Percentiles rank a stretch among this genome's conserved stretches.
phyloP scores from a whole-genome alignment of 805 yeast species.

The Zygotorulaspora sp. region DNA sequence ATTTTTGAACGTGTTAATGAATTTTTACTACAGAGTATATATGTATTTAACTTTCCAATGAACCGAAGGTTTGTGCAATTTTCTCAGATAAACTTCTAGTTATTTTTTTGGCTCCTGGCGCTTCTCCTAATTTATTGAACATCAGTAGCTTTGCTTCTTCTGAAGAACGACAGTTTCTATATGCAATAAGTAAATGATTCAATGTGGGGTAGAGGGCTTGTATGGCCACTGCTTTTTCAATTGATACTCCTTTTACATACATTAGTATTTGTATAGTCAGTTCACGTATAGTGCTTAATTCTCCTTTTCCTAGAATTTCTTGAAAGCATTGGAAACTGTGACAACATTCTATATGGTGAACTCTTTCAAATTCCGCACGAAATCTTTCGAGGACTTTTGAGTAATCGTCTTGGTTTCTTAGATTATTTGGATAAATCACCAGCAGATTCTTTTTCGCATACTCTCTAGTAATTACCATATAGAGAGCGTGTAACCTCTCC shows the following conservation, averaged over 20 bases:
- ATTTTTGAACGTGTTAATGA: too few species aligned
- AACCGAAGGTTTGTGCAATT: constrained; percentile 26
- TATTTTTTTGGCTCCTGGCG: constrained; percentile 34
- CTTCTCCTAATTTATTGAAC: constrained; percentile 26
- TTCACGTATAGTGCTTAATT: constrained; percentile 67
- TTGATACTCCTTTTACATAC: constrained; percentile 73
- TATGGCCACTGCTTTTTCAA: constrained; percentile 78
- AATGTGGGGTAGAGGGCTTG: constrained; percentile 75
- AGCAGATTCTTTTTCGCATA: constrained; percentile 41
- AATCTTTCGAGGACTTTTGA: constrained; percentile 40
- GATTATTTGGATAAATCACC: constrained; percentile 48
- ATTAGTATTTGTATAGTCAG: constrained; percentile 70
- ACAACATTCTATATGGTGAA: constrained; percentile 36
- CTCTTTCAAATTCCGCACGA: constrained; percentile 41
- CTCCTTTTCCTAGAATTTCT: constrained; percentile 63
- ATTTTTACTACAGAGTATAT: too few species aligned
- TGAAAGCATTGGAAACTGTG: constrained; percentile 56
- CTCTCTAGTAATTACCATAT: constrained; percentile 46
- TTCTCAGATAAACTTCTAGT: constrained; percentile 34
- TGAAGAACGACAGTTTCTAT: constrained; percentile 24
- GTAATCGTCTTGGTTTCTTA: constrained; percentile 51
- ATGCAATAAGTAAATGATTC: constrained; percentile 38
- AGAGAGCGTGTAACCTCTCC: constrained; percentile 37
- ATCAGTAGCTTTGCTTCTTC: constrained; percentile 29
- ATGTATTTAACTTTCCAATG: constrained; percentile 1